These are phyloP conservation scores for apple (Malus domestica) DNA, from an alignment of 306 rosid genomes.

Conservation along the genomic window DNA sequence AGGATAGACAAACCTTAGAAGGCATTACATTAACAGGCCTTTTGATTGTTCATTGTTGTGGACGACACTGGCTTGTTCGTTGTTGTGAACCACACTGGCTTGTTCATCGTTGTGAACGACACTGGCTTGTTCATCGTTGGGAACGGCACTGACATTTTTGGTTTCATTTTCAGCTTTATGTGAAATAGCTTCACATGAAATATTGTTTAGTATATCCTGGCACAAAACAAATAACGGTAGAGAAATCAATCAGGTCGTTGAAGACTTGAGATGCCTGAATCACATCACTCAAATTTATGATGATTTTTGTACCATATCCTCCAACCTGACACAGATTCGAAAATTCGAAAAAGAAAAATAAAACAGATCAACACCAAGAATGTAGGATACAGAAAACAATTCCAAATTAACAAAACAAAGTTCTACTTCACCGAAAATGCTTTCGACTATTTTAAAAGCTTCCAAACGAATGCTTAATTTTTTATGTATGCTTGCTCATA, in stretches of 20 bases:
- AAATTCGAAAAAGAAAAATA: neutral
- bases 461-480: too few relatives aligned
- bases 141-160: slow-evolving; percentile 4
- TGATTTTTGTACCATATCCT: slow-evolving; percentile 20
- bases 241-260: slow-evolving; percentile 10
- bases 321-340: slow-evolving; percentile 29
- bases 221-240: slow-evolving; percentile 24
- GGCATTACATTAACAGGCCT: slow-evolving; percentile 13
- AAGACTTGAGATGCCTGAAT: slow-evolving; percentile 5
- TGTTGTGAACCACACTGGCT: slow-evolving; percentile 2
- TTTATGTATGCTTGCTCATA: too few relatives aligned
- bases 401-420: slow-evolving; percentile 9
- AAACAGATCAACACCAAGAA: slow-evolving; percentile 11
- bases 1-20: too few relatives aligned
- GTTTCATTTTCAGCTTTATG: slow-evolving; percentile 35
- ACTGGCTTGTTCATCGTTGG: slow-evolving; percentile 17
- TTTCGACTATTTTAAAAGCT: too few relatives aligned
- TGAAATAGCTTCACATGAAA: too few relatives aligned
- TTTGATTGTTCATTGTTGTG: slow-evolving; percentile 22
- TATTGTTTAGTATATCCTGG: slow-evolving; percentile 41
- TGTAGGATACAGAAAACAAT: slow-evolving; percentile 1
- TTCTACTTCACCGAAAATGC: neutral
- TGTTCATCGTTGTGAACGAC: slow-evolving; percentile 19
- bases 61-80: too few relatives aligned
- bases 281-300: neutral